Conservation (phyloP, 495 filamentous ascomycete genomes). For the Terfezia claveryi region DNA sequence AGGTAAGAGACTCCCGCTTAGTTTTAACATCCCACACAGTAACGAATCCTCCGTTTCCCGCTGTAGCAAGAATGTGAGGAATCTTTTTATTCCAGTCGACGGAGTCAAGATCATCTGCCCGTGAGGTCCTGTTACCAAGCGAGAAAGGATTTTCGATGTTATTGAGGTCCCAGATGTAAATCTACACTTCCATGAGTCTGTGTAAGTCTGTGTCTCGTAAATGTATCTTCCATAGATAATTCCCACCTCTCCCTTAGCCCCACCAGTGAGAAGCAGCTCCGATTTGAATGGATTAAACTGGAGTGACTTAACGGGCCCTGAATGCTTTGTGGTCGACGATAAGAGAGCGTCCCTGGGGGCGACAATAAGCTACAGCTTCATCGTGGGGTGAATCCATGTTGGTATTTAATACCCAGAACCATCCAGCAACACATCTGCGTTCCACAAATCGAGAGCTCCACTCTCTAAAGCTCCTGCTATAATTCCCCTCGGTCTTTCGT, state of each 20-base stretch:
- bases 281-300: conserved; percentile 94
- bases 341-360: conserved; percentile 46
- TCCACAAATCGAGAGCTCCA: conserved; percentile 88
- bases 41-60: conserved; percentile 82
- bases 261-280: conserved; percentile 78
- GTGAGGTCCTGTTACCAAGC: conserved; percentile 65
- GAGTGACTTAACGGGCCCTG: conserved; percentile 76
- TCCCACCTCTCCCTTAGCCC: conserved; percentile 63
- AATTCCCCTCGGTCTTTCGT: conserved; percentile 55
- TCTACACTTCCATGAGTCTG: conserved; percentile 68
- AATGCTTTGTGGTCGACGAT: conserved; percentile 79
- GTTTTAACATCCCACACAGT: conserved; percentile 97
- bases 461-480: conserved; percentile 92
- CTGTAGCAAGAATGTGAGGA: conserved; percentile 83
- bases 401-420: conserved; percentile 8
- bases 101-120: conserved; percentile 81
- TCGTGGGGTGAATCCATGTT: background rate
- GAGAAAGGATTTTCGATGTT: conserved; percentile 71
- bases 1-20: conserved; percentile 83
- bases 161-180: conserved; percentile 85
- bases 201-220: conserved; percentile 63
- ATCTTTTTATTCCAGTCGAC: conserved; percentile 98
- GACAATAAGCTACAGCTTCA: conserved; percentile 1
- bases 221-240: conserved; percentile 32
- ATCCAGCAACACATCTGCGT: conserved; percentile 35